Evolutionary conservation across 2,329 filamentous ascomycete species (phyloP).

Genomic region (Alternaria postmessia): DNA sequence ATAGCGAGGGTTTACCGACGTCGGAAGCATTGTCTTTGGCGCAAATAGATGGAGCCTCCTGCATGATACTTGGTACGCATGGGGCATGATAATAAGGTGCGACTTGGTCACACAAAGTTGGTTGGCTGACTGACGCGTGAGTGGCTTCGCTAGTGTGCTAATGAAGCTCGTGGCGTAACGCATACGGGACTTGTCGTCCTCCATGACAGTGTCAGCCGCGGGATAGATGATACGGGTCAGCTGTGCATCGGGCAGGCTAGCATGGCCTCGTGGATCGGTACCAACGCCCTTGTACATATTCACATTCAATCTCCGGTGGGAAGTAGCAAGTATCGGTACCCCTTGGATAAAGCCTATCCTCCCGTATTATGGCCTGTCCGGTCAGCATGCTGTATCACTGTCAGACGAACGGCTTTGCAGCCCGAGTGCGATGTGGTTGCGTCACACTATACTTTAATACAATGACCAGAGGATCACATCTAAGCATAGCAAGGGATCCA

Average conservation of each 20-base stretch:
- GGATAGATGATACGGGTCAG: conserved; percentile 27
- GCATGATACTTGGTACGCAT: conserved; percentile 25
- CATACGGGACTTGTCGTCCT: conserved; percentile 12
- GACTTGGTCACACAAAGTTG: conserved; percentile 27
- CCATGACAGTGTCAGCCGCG: conserved; percentile 16
- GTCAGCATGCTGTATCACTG: conserved; percentile 26
- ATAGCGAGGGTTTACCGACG: conserved; percentile 14
- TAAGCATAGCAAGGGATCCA: conserved; percentile 34
- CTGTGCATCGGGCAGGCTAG: conserved; percentile 26
- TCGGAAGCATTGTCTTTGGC: conserved; percentile 22
- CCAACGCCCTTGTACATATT: conserved; percentile 23
- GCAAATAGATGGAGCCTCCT: conserved; percentile 25
- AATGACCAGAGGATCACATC: conserved; percentile 26
- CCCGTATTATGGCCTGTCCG: conserved; percentile 9
- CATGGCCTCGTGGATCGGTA: conserved; percentile 18
- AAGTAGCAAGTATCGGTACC: conserved; percentile 16
- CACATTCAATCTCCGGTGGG: conserved; percentile 14
- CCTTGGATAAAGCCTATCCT: conserved; percentile 12
- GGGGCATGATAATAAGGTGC: conserved; percentile 20
- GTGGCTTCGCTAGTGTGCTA: conserved; percentile 17
- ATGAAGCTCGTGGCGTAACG: conserved; percentile 20
- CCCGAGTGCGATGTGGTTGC: conserved; percentile 29
- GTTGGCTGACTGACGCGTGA: conserved; percentile 16
- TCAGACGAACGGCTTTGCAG: conserved; percentile 20
- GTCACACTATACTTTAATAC: conserved; percentile 40